These are phyloP conservation scores for Cytospora mali DNA, from an alignment of 2,329 filamentous ascomycete genomes.

Conservation along the genomic window DNA sequence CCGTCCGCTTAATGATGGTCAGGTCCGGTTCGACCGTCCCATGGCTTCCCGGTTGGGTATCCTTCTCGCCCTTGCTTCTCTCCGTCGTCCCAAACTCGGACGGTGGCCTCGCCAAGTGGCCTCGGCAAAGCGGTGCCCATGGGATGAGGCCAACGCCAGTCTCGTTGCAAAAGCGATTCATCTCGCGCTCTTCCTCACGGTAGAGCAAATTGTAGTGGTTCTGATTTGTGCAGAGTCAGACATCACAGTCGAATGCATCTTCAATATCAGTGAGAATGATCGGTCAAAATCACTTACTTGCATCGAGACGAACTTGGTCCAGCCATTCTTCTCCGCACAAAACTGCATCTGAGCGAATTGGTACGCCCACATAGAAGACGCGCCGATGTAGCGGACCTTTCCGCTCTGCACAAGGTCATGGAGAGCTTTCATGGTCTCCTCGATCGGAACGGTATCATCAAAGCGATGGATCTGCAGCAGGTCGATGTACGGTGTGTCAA, in stretches of 20 bases:
- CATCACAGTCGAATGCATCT: background rate
- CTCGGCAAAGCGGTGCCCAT: constrained; percentile 45
- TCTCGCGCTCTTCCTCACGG: constrained; percentile 62
- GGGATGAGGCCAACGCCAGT: constrained; percentile 46
- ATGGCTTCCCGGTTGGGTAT: constrained; percentile 34
- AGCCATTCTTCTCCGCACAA: constrained; percentile 58
- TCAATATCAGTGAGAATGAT: too few relatives aligned
- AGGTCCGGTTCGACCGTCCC: constrained; percentile 40
- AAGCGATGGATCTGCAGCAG: constrained; percentile 65
- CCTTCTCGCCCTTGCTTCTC: constrained; percentile 39
- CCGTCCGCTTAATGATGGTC: constrained; percentile 35
- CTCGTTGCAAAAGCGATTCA: constrained; percentile 46
- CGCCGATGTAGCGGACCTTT: constrained; percentile 59
- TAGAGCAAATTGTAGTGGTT: constrained; percentile 60
- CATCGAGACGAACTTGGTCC: constrained; percentile 65
- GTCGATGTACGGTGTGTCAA: constrained; percentile 46
- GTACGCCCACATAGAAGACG: constrained; percentile 54
- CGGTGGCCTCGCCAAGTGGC: constrained; percentile 41
- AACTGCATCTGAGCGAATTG: constrained; percentile 59
- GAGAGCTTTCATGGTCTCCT: constrained; percentile 65
- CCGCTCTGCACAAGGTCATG: constrained; percentile 62
- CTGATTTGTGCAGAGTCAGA: background rate
- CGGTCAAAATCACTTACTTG: constrained; percentile 39
- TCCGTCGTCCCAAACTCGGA: constrained; percentile 34
- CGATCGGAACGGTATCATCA: constrained; percentile 54